A percentile compares a stretch with the other conserved stretches of the same genome.
Conservation (phyloP, 2,329 filamentous ascomycete species). For the Nemania sp. region DNA sequence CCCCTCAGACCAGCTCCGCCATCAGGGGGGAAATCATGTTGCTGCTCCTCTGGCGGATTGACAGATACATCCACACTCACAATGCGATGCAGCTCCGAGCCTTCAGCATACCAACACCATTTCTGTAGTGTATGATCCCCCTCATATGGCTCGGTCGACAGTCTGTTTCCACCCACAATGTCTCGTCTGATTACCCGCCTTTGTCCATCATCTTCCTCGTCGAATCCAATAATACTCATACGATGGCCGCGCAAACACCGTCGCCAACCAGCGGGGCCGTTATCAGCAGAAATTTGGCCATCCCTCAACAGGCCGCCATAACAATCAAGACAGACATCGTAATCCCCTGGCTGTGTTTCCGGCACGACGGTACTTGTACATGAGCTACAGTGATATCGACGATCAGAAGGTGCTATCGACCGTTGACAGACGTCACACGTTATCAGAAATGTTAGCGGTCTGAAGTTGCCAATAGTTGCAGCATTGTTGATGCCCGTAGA, state of each 20-base stretch:
- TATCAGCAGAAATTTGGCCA: slow-evolving; percentile 70
- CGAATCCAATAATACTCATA: slow-evolving; percentile 80
- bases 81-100: slow-evolving; percentile 48
- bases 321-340: slow-evolving; percentile 81
- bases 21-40: slow-evolving; percentile 66
- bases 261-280: slow-evolving; percentile 81
- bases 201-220: slow-evolving; percentile 68
- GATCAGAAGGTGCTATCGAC: slow-evolving; percentile 68
- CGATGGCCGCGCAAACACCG: slow-evolving; percentile 79
- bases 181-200: slow-evolving; percentile 70
- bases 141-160: slow-evolving; percentile 62
- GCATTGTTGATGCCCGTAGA: slow-evolving; percentile 52
- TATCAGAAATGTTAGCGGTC: slow-evolving; percentile 71
- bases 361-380: slow-evolving; percentile 61
- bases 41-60: slow-evolving; percentile 41
- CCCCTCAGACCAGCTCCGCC: slow-evolving; percentile 70
- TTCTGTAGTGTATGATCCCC: slow-evolving; percentile 47
- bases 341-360: slow-evolving; percentile 67
- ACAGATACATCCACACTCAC: slow-evolving; percentile 56
- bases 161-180: slow-evolving; percentile 73
- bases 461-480: slow-evolving; percentile 58
- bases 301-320: slow-evolving; percentile 69
- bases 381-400: slow-evolving; percentile 77
- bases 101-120: slow-evolving; percentile 55
- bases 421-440: slow-evolving; percentile 78